Evolutionary conservation across 1,284 basidiomycete species (phyloP).

Genomic region (Anthracocystis walkeri): DNA sequence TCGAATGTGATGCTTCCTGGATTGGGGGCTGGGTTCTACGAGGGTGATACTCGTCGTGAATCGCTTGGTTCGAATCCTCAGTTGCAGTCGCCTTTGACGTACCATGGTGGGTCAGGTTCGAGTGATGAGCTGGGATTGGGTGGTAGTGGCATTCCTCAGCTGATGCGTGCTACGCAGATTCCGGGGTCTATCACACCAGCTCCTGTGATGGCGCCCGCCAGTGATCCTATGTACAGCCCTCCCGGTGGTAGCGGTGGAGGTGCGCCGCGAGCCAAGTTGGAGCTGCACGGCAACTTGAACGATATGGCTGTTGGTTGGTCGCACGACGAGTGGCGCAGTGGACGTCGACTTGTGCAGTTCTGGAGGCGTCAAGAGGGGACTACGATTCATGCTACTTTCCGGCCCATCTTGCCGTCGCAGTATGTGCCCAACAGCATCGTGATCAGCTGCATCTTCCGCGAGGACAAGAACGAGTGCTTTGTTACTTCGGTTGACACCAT

Average conservation of each 20-base stretch:
- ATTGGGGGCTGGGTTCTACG: slow-evolving; percentile 33
- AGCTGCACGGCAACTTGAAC: slow-evolving; percentile 72
- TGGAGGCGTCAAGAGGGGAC: slow-evolving; percentile 73
- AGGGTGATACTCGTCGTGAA: slow-evolving; percentile 34
- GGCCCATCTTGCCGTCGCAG: slow-evolving; percentile 69
- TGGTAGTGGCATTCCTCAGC: slow-evolving; percentile 39
- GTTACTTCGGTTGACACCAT: slow-evolving; percentile 95
- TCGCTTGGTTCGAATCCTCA: slow-evolving; percentile 34
- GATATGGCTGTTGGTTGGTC: slow-evolving; percentile 74
- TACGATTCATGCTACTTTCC: slow-evolving; percentile 72
- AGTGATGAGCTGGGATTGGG: slow-evolving; percentile 39
- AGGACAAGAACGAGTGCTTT: slow-evolving; percentile 81
- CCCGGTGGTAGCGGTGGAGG: slow-evolving; percentile 34
- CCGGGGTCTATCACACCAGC: slow-evolving; percentile 30
- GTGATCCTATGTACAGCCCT: slow-evolving; percentile 52
- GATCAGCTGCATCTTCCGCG: slow-evolving; percentile 87
- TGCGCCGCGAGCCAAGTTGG: slow-evolving; percentile 57
- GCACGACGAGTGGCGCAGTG: slow-evolving; percentile 72
- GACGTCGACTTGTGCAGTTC: slow-evolving; percentile 73
- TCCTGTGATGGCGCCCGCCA: slow-evolving; percentile 16
- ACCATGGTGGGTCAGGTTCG: slow-evolving; percentile 32
- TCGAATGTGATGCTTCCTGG: slow-evolving; percentile 39
- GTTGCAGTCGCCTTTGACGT: slow-evolving; percentile 35
- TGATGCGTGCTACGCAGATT: slow-evolving; percentile 51
- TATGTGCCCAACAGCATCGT: slow-evolving; percentile 72